Base-by-base conservation (phyloP, 73 alveolate species). In the Paramecium tetraurelia region DNA sequence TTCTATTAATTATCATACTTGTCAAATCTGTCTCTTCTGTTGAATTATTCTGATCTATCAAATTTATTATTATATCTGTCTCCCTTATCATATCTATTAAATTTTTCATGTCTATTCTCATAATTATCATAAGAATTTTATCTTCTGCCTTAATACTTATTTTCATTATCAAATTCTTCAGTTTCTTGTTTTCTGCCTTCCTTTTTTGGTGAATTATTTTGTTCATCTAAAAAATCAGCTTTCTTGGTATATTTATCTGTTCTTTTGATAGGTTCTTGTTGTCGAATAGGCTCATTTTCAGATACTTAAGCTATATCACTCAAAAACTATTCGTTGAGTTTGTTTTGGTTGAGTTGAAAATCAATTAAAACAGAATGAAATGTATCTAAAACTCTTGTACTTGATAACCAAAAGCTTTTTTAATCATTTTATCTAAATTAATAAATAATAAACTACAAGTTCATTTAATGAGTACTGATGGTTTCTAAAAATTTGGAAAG, bases 351-450 rank as follows among this genome's bases (percentile, higher is more conserved):
- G n/a, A 63, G 46, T 63, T 63, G 29, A 63, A 63, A 63, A 33
- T 63, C 84, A 24, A 63, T 63, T 27, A 63, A 63, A 14, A 72
- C 18, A 1, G 90, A 59, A 80, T 80, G 90, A 20, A 80, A 80
- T 9, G 90, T 80, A 80, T 80, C 90, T 24, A 80, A 31, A 38
- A 80, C 46, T 24, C 90, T 80, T 27, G 36, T 41, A 80, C 76
- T 43, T 11, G 70, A 20, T 7, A 80, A 35, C 90, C 90, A 80
- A 80, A 22, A 80, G 7, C 57, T 22, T 20, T 80, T 80, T 46
- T 40, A 59, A 80, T 80, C 90, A 44, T 80, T 80, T 43, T 43
- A 1, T 43, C 46, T 43, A 20, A 1, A 80, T 4, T 11, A 44
- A 18, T 5, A 33, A 75, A 75, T 36, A 33, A n/a, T 11, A 31